These are phyloP conservation scores for Kwoniella mangroviensis DNA, from an alignment of 768 basidiomycete species.

Conservation along the genomic window DNA sequence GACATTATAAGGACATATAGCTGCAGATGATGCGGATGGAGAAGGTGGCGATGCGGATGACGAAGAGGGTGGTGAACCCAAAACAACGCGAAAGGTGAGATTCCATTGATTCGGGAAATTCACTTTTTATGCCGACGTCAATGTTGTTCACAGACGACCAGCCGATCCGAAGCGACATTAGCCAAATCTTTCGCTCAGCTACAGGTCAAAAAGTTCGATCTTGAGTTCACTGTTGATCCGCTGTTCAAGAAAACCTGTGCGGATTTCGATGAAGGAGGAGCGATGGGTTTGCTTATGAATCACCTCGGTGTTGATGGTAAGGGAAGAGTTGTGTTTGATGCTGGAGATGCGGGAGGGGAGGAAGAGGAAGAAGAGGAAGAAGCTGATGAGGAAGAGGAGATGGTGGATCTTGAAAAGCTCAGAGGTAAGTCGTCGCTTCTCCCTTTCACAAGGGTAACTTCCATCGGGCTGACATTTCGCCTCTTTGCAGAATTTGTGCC, in stretches of 20 bases:
- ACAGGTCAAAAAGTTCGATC: slow-evolving; percentile 87
- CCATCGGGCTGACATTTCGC: background rate
- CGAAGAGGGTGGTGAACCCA: slow-evolving; percentile 64
- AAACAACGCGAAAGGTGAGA: slow-evolving; percentile 61
- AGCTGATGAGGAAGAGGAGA: slow-evolving; percentile 61
- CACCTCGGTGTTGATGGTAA: slow-evolving; percentile 84
- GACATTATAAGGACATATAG: slow-evolving; percentile 29
- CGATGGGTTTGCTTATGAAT: slow-evolving; percentile 94
- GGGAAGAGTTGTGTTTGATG: slow-evolving; percentile 92
- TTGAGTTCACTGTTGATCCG: slow-evolving; percentile 95
- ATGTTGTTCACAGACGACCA: slow-evolving; percentile 41
- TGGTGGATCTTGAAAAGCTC: slow-evolving; percentile 62
- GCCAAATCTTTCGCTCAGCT: slow-evolving; percentile 81
- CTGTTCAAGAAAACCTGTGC: slow-evolving; percentile 97
- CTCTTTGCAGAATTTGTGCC: slow-evolving; percentile 70
- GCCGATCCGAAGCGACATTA: slow-evolving; percentile 80
- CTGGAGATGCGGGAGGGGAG: slow-evolving; percentile 74
- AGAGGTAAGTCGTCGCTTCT: slow-evolving; percentile 59
- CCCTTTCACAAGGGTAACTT: background rate
- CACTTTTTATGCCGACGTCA: background rate
- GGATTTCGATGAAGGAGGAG: slow-evolving; percentile 98
- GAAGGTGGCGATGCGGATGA: slow-evolving; percentile 71
- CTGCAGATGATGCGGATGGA: slow-evolving; percentile 65
- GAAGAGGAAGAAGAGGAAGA: slow-evolving; percentile 72
- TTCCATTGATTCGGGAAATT: background rate